phyloP scores from a whole-genome alignment of 148 eudicot genomes.

The Rhododendron williamsianum region DNA sequence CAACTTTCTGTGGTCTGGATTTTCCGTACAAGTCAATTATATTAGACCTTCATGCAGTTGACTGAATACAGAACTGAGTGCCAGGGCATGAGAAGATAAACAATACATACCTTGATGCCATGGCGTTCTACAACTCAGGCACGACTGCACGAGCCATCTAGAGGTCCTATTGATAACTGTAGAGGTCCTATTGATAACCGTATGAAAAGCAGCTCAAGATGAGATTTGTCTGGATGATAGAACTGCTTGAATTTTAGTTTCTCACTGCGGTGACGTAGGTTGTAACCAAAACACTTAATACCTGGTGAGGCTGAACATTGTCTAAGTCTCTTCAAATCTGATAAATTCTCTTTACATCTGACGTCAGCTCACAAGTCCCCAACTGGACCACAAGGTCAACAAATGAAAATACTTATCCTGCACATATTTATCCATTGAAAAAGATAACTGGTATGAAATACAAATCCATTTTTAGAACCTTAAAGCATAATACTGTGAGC shows the following conservation, averaged over 20 bases:
- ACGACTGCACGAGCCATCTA: conserved; percentile 2
- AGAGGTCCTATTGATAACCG: neutral
- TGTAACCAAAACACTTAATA: neutral
- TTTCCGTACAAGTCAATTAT: neutral
- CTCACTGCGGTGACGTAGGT: neutral
- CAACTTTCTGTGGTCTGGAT: neutral
- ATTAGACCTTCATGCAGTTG: neutral
- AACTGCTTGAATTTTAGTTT: neutral
- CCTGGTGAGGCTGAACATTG: conserved; percentile 12
- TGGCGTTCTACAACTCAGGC: conserved; percentile 5
- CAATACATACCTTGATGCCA: conserved; percentile 9
- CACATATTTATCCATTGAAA: neutral
- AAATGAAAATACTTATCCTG: conserved; percentile 10
- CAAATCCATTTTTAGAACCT: neutral
- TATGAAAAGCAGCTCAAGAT: neutral
- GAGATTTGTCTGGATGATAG: conserved; percentile 6
- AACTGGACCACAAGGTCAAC: neutral
- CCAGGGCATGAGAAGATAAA: neutral
- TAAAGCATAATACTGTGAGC: neutral
- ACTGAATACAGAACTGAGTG: neutral
- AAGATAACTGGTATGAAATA: too few species aligned
- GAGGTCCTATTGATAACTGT: neutral
- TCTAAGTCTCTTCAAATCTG: neutral
- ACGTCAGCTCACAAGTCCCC: conserved; percentile 4
- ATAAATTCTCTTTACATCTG: neutral